Evolutionary conservation across 257 asterid genomes (phyloP), one percentile per base, ranked within the genome.

Genomic region (Capsicum pubescens): DNA sequence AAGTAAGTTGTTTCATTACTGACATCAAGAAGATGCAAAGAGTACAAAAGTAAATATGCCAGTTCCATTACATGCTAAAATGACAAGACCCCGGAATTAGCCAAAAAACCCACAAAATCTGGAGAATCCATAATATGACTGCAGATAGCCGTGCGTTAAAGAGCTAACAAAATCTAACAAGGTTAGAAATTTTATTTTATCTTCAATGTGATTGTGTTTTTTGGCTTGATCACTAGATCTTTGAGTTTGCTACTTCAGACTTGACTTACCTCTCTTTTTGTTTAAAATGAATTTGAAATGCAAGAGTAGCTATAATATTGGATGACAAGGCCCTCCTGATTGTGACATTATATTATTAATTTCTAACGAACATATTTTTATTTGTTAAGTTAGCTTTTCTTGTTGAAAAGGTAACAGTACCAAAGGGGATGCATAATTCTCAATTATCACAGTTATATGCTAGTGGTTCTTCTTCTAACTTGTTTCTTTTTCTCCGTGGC

Each of bases 11-110:
- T 32, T 64, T 32, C 42, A 64, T 64, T 64, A 11, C 44, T 26
- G 44, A 44, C 44, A 64, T 64, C 70, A 64, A 64, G 42, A 21
- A 60, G 68, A 60, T 60, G 68, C 68, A 61, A 60, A 59, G 66
- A 59, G 66, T 17, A 59, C 32, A 59, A 63, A 63, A 32, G 69
- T 26, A 63, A 64, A 64, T 64, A 64, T 26, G 71, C 44, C 32
- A 11, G 71, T 44, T 11, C 71, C 71, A 11, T 64, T 64, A 26
- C 44, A 35, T 64, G 71, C 26, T 64, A 13, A 21, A 21, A 4
- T 26, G 32, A 26, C 10, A 26, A 35, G 39, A 64, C 17, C 44
- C 15, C 17, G 42, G 9, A 11, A 8, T 32, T 64, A 26, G 39
- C 17, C 42, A 13, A 26, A 61, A 19, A 19, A 61, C 14, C 36